A percentile compares a stretch with the other conserved stretches of the same genome.
These are phyloP conservation scores for Yamadazyma endophytica DNA, from an alignment of 805 yeast species.

Conservation along the genomic window DNA sequence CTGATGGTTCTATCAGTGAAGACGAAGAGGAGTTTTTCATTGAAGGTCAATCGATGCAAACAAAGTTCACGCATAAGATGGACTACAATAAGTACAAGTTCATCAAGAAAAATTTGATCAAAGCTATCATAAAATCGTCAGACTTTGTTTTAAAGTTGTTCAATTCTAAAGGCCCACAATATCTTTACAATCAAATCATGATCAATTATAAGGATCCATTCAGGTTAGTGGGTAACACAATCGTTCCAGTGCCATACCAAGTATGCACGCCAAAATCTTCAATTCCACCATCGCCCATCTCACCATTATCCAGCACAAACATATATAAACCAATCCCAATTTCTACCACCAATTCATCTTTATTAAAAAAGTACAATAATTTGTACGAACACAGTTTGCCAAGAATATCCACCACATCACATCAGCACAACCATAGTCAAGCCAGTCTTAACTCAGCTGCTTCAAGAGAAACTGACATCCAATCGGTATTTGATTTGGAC, in stretches of 20 bases:
- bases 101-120: slow-evolving; percentile 23
- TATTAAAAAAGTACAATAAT: slow-evolving; percentile 7
- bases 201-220: slow-evolving; percentile 10
- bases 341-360: slow-evolving; percentile 3
- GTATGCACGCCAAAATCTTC: slow-evolving; percentile 1
- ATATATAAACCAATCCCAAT: slow-evolving; percentile 13
- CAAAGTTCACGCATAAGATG: slow-evolving; percentile 3
- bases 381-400: slow-evolving; percentile 1
- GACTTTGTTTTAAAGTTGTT: slow-evolving; percentile 25
- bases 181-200: slow-evolving; percentile 17
- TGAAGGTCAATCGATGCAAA: slow-evolving; percentile 2
- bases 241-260: slow-evolving; percentile 3
- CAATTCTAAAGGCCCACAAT: slow-evolving; percentile 26
- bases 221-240: slow-evolving; percentile 1
- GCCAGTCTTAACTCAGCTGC: slow-evolving; percentile 22
- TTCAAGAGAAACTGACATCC: slow-evolving; percentile 13
- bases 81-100: slow-evolving; percentile 15
- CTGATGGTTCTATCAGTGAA: slow-evolving; percentile 3
- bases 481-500: slow-evolving; percentile 20
- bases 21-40: slow-evolving; percentile 9
- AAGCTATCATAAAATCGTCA: slow-evolving; percentile 22
- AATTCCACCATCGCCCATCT: slow-evolving; percentile 2
- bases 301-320: slow-evolving; percentile 5
- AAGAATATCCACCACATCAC: slow-evolving; percentile 8
- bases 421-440: slow-evolving; percentile 21